These are phyloP conservation scores for Beverwykella pulmonaria DNA, from an alignment of 495 filamentous ascomycete genomes.

Conservation along the genomic window DNA sequence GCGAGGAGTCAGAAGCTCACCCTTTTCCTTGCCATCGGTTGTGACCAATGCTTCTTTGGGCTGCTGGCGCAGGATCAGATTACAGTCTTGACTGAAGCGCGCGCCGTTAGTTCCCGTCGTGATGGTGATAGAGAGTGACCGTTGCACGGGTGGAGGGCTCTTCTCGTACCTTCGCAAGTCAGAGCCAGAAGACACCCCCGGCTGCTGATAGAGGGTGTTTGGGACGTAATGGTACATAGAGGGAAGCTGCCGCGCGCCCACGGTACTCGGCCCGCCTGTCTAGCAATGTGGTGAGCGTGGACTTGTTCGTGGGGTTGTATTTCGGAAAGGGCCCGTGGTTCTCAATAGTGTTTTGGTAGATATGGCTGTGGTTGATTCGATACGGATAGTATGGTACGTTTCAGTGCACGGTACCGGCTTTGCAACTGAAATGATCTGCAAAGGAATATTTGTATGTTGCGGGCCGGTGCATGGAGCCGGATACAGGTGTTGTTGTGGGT, in stretches of 20 bases:
- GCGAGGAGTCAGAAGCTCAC: conserved; percentile 24
- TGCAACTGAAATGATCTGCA: background rate
- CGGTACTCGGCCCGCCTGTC: background rate
- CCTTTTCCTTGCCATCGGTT: conserved; percentile 44
- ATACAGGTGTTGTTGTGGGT: background rate
- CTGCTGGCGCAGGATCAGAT: conserved; percentile 38
- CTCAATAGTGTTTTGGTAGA: background rate
- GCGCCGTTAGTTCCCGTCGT: conserved; percentile 6
- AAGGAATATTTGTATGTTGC: background rate
- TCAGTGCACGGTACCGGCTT: background rate
- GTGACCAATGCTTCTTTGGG: conserved; percentile 43
- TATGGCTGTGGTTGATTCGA: background rate
- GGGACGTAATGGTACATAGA: conserved; percentile 19
- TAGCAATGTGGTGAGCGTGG: conserved; percentile 6
- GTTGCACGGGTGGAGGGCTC: conserved; percentile 10
- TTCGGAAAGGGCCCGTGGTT: background rate
- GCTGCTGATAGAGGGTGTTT: conserved; percentile 11
- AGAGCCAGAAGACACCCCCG: conserved; percentile 10
- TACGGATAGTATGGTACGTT: background rate
- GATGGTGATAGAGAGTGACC: conserved; percentile 3
- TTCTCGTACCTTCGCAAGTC: conserved; percentile 29
- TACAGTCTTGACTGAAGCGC: conserved; percentile 8
- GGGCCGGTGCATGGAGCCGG: background rate
- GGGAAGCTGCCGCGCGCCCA: conserved; percentile 3
- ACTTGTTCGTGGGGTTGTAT: background rate